Evolutionary conservation across 768 basidiomycete genomes (phyloP).

Genomic region (Rubroboletus satanas): DNA sequence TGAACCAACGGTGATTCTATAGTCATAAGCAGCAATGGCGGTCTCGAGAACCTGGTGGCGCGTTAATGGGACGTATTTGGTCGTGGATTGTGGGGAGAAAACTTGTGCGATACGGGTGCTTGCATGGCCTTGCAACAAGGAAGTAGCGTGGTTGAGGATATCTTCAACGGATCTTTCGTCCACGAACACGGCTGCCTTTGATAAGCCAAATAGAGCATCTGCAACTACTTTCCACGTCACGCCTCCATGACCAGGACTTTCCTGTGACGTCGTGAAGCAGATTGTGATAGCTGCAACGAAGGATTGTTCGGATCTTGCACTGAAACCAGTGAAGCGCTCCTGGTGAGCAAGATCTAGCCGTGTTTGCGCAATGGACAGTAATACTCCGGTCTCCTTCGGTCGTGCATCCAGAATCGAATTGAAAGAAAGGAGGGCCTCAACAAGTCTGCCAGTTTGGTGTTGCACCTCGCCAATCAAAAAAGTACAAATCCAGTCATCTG

Average conservation of each 20-base stretch:
- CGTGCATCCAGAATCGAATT: slow-evolving; percentile 49
- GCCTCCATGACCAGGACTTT: slow-evolving; percentile 59
- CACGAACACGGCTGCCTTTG: slow-evolving; percentile 46
- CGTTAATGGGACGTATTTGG: slow-evolving; percentile 22
- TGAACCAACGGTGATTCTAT: slow-evolving; percentile 54
- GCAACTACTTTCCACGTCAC: slow-evolving; percentile 82
- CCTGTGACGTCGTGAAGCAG: slow-evolving; percentile 46
- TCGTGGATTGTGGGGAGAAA: slow-evolving; percentile 32
- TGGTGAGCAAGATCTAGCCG: slow-evolving; percentile 66
- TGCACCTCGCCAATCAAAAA: slow-evolving; percentile 87
- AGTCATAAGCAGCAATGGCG: slow-evolving; percentile 57
- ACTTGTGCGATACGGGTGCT: slow-evolving; percentile 42
- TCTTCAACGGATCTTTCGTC: slow-evolving; percentile 40
- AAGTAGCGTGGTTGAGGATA: slow-evolving; percentile 33
- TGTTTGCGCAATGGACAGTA: slow-evolving; percentile 67
- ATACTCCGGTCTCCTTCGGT: slow-evolving; percentile 68
- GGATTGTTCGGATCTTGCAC: slow-evolving; percentile 68
- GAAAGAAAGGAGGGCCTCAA: slow-evolving; percentile 70
- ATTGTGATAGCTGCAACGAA: slow-evolving; percentile 58
- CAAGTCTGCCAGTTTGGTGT: slow-evolving; percentile 67
- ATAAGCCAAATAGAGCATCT: slow-evolving; percentile 71
- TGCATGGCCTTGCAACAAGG: slow-evolving; percentile 38
- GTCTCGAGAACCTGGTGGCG: slow-evolving; percentile 43
- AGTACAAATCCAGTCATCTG: slow-evolving; percentile 76
- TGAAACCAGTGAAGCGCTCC: slow-evolving; percentile 67